phyloP scores from a whole-genome alignment of 139 green algal species.

The Desmodesmus armatus region DNA sequence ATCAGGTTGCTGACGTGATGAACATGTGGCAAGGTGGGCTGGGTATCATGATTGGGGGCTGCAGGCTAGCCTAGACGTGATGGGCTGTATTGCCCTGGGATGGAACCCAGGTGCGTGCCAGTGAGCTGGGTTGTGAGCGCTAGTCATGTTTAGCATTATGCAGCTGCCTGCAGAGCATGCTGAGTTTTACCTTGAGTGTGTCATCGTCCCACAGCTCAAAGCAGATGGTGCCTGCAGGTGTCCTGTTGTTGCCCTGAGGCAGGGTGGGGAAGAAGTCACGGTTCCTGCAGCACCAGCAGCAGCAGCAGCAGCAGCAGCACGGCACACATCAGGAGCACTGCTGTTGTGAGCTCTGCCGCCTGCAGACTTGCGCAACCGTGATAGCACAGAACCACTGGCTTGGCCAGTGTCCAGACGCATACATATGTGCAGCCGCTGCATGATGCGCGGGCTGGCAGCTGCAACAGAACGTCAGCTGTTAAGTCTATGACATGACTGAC shows the following conservation, averaged over 20 bases:
- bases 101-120: too few relatives aligned
- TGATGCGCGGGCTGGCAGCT: not conserved
- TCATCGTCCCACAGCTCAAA: slow-evolving; percentile 28
- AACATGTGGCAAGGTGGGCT: too few relatives aligned
- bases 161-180: not conserved
- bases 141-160: too few relatives aligned
- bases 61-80: too few relatives aligned
- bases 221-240: not conserved
- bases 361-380: not conserved
- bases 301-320: not conserved
- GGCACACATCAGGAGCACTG: not conserved
- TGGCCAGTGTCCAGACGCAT: not conserved
- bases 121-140: too few relatives aligned
- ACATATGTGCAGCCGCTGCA: not conserved
- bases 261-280: slow-evolving; percentile 9
- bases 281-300: too few relatives aligned
- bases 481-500: too few relatives aligned
- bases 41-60: too few relatives aligned
- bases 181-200: slow-evolving; percentile 34
- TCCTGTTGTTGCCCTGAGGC: not conserved
- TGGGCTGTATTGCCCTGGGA: too few relatives aligned
- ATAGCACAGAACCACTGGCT: not conserved
- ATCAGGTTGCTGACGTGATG: too few relatives aligned
- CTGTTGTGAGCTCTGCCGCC: not conserved
- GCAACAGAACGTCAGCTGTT: too few relatives aligned